Base-by-base conservation (phyloP, 2,329 filamentous ascomycete genomes). In the Penicillium glabrum region DNA sequence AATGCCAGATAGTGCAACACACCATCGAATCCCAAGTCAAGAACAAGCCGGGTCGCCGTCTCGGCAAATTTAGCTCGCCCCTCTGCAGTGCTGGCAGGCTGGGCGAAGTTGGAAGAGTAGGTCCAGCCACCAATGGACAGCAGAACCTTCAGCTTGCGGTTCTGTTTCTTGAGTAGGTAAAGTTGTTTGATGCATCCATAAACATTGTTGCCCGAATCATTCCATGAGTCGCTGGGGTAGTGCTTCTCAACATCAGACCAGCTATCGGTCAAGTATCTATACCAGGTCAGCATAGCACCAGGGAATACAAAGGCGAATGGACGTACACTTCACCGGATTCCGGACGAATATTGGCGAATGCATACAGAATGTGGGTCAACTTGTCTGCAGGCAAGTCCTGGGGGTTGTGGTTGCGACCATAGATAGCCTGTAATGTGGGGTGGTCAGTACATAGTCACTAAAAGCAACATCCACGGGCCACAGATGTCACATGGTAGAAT, bases 321-420 rank as follows among this genome's bases (percentile, higher is more conserved):
- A 49, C 58, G 37, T 82, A 89, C 74, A 96, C 91, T 75, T 96
- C 90, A 49, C 93, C 93, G 3, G 44, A 59, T 24, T 93, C 90
- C 3, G 87, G 82, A 4, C 85, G 83, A 57, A 96, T 85, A 71
- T 97, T 96, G 69, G 91, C 93, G 76, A 98, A 98, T 16, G 93
- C 83, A 67, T 97, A 97, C 16, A 97, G 85, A 5, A 98, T 77
- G 69, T 98, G 93, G 0, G 93, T 98, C 43, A 97, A 83, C 54
- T 90, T 89, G 53, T 92, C 84, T 3, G 83, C 86, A 0, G 90
- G 90, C 6, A 98, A 83, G 70, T 96, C 86, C 69, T 96, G 89
- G 0, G 93, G 92, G n/a, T 87, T 83, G 71, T 95, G 89, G 67
- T 93, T 89, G 54, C 93, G 86, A 39, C 81, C 91, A 74, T 97